A percentile compares a stretch with the other conserved stretches of the same genome.
phyloP scores from a whole-genome alignment of 1,139 yeast species.

The Torulaspora pretoriensis region DNA sequence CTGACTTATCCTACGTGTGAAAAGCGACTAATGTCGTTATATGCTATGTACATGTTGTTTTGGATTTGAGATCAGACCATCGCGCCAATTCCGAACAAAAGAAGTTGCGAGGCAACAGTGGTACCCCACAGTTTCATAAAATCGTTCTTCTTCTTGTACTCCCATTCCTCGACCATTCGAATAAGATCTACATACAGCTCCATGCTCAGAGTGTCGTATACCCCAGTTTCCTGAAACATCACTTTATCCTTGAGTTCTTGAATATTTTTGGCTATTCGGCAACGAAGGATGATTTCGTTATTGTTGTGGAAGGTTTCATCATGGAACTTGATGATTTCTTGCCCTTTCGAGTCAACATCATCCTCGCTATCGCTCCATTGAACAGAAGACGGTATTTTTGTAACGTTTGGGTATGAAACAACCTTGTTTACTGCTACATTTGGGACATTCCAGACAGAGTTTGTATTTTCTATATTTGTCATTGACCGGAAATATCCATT shows the following conservation, averaged over 20 bases:
- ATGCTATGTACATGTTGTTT: slow-evolving; percentile 3
- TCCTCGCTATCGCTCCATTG: slow-evolving; percentile 23
- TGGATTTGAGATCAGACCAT: slow-evolving; percentile 39
- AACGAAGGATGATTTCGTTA: slow-evolving; percentile 35
- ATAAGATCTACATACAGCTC: slow-evolving; percentile 56
- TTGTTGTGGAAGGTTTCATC: slow-evolving; percentile 44
- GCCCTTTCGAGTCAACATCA: slow-evolving; percentile 14
- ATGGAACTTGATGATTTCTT: slow-evolving; percentile 31
- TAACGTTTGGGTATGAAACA: slow-evolving; percentile 32
- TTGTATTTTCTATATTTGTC: slow-evolving; percentile 22
- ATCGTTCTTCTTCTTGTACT: slow-evolving; percentile 43
- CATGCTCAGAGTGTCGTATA: slow-evolving; percentile 52
- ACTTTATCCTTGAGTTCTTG: slow-evolving; percentile 47
- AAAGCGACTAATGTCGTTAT: slow-evolving; percentile 4
- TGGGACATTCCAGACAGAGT: slow-evolving; percentile 25
- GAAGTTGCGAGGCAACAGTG: slow-evolving; percentile 54
- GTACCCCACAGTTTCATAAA: slow-evolving; percentile 57
- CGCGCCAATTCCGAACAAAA: slow-evolving; percentile 57
- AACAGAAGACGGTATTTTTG: slow-evolving; percentile 25
- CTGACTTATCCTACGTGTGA: not conserved
- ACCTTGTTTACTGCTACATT: slow-evolving; percentile 36
- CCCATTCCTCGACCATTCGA: slow-evolving; percentile 49
- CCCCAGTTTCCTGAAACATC: slow-evolving; percentile 48
- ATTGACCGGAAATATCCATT: slow-evolving; percentile 31
- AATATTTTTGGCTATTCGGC: slow-evolving; percentile 58